phyloP scores from a whole-genome alignment of 169 alveolate species.

The Cyclospora cayetanensis region DNA sequence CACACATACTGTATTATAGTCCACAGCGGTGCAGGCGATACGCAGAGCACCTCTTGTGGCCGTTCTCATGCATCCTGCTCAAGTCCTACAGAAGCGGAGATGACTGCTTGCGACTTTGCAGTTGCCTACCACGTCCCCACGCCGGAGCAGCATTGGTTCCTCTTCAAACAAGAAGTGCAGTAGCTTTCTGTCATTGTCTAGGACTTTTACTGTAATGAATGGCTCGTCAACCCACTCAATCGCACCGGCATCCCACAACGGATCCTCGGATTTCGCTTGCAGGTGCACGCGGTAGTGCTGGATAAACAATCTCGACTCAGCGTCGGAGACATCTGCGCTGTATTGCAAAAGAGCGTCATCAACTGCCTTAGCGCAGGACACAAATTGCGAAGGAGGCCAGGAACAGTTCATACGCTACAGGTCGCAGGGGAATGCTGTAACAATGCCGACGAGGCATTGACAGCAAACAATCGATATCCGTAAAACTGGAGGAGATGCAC shows the following conservation, averaged over 20 bases:
- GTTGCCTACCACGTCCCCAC: neutral
- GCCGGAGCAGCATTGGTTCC: neutral
- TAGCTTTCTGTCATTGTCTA: neutral
- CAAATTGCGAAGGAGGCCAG: too few relatives aligned
- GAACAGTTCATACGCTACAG: too few relatives aligned
- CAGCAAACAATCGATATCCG: too few relatives aligned
- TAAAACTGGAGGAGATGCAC: too few relatives aligned
- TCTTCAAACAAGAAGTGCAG: neutral
- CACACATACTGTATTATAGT: too few relatives aligned
- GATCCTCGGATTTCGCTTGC: neutral
- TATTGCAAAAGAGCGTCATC: neutral
- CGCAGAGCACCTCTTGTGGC: too few relatives aligned
- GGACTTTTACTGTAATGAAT: neutral
- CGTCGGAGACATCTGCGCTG: constrained; percentile 14
- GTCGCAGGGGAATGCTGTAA: too few relatives aligned
- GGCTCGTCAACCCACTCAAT: neutral
- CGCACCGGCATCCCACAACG: neutral
- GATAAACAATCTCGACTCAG: neutral
- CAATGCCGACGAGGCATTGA: too few relatives aligned
- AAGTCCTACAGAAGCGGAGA: too few relatives aligned
- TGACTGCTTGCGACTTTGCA: neutral
- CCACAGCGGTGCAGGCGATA: too few relatives aligned
- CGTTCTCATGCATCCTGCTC: too few relatives aligned
- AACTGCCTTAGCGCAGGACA: neutral
- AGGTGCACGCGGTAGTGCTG: constrained; percentile 46